Percentiles rank a stretch among this genome's conserved stretches.
Conservation (phyloP, 129 eudicot genomes). For the Flaveria ramosissima region DNA sequence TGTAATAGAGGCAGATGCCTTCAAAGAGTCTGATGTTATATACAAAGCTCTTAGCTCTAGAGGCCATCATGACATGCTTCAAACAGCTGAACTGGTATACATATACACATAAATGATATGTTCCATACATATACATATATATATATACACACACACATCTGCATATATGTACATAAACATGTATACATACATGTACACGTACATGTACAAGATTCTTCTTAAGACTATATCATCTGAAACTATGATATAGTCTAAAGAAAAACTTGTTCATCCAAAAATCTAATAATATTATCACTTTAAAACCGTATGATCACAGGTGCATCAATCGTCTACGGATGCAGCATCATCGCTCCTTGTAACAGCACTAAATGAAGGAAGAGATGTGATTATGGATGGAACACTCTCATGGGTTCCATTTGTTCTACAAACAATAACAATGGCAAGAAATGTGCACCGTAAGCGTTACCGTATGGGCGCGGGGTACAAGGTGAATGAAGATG, state of each 20-base stretch:
- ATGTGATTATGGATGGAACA: constrained; percentile 99
- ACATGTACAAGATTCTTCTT: background rate
- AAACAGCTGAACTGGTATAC: constrained; percentile 87
- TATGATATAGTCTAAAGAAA: background rate
- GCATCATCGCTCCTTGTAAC: constrained; percentile 99
- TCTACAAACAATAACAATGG: constrained; percentile 96
- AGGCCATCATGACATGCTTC: constrained; percentile 96
- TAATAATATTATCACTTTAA: background rate
- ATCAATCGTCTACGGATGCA: constrained; percentile 98
- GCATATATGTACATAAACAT: background rate
- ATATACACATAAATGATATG: background rate
- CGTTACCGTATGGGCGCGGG: constrained; percentile 98
- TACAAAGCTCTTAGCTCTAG: constrained; percentile 85
- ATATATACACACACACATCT: background rate
- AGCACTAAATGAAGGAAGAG: constrained; percentile 92
- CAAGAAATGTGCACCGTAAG: constrained; percentile 79
- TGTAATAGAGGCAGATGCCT: constrained; percentile 95
- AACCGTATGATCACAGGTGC: constrained; percentile 57
- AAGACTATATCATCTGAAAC: too few species aligned
- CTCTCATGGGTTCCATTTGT: constrained; percentile 99
- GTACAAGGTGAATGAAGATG: constrained; percentile 63
- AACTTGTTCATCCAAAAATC: background rate
- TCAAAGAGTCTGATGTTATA: constrained; percentile 91
- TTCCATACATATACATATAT: background rate
- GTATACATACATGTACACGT: background rate